A percentile compares a stretch with the other conserved stretches of the same genome.
Conservation (phyloP, 108 stramenopile genomes). For the Poteriospumella lacustris region DNA sequence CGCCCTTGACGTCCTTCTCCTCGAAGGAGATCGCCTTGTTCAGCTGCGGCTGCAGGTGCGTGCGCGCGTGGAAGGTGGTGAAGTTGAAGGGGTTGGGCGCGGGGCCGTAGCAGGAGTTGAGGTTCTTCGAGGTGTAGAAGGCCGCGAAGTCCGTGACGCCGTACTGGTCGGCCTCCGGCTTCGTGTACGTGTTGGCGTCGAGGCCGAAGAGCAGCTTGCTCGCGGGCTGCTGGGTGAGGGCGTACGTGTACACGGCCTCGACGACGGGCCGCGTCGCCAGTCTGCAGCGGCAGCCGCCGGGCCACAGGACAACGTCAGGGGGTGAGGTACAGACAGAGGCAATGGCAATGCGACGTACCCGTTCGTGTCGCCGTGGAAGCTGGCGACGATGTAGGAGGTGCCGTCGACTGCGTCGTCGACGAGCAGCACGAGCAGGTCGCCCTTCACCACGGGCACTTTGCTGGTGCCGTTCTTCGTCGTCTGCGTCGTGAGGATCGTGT, state of each 20-base stretch:
- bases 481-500: slow-evolving; percentile 45
- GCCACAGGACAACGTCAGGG: slow-evolving; percentile 68
- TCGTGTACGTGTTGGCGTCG: slow-evolving; percentile 78
- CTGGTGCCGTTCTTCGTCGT: slow-evolving; percentile 49
- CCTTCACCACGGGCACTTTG: slow-evolving; percentile 68
- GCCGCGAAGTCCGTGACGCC: slow-evolving; percentile 63
- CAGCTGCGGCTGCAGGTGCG: slow-evolving; percentile 74
- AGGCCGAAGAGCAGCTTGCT: slow-evolving; percentile 68
- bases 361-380: slow-evolving; percentile 82
- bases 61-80: slow-evolving; percentile 68
- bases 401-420: slow-evolving; percentile 31
- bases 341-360: slow-evolving; percentile 47
- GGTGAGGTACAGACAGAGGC: neutral
- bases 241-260: slow-evolving; percentile 57
- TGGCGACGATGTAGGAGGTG: slow-evolving; percentile 55
- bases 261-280: slow-evolving; percentile 74
- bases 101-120: slow-evolving; percentile 72
- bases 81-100: slow-evolving; percentile 59
- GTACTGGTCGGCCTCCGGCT: slow-evolving; percentile 63
- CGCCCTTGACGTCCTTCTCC: slow-evolving; percentile 59
- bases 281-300: slow-evolving; percentile 66
- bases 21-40: slow-evolving; percentile 71
- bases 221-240: neutral
- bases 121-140: slow-evolving; percentile 45
- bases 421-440: slow-evolving; percentile 67